Evolutionary conservation across 371 early-diverging fungal species (phyloP).

Genomic region (Capillidium rhysosporum): DNA sequence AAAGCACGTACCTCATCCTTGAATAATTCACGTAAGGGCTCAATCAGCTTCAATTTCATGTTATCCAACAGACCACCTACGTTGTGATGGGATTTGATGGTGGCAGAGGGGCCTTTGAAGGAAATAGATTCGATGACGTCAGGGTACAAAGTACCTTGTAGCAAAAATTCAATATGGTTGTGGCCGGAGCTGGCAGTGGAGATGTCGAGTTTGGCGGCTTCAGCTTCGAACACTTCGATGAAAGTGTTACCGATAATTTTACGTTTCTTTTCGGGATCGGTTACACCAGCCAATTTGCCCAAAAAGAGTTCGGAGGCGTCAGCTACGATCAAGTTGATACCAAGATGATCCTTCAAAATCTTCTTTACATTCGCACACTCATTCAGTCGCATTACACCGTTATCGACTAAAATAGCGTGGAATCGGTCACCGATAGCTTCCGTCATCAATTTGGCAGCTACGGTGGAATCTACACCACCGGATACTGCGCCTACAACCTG

Average conservation of each 20-base stretch:
- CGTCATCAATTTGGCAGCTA: conserved; percentile 90
- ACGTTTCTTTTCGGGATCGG: conserved; percentile 92
- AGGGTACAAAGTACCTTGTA: conserved; percentile 95
- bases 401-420: conserved; percentile 94
- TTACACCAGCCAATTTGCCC: conserved; percentile 60
- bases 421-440: conserved; percentile 90
- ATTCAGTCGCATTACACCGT: conserved; percentile 94
- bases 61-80: conserved; percentile 89
- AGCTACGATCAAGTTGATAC: conserved; percentile 84
- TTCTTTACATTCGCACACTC: conserved; percentile 72
- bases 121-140: conserved; percentile 96
- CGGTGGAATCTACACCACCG: conserved; percentile 93
- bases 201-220: conserved; percentile 72
- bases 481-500: conserved; percentile 93
- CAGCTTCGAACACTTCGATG: conserved; percentile 89
- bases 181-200: conserved; percentile 29
- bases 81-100: conserved; percentile 98
- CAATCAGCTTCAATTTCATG: conserved; percentile 93
- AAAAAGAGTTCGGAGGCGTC: conserved; percentile 81
- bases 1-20: conserved; percentile 95
- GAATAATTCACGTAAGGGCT: conserved; percentile 93
- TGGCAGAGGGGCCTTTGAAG: conserved; percentile 95
- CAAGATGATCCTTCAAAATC: conserved; percentile 66
- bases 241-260: conserved; percentile 97
- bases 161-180: conserved; percentile 72